Conservation (phyloP, 2,329 filamentous ascomycete genomes). For the Pseudogymnoascus sp. region DNA sequence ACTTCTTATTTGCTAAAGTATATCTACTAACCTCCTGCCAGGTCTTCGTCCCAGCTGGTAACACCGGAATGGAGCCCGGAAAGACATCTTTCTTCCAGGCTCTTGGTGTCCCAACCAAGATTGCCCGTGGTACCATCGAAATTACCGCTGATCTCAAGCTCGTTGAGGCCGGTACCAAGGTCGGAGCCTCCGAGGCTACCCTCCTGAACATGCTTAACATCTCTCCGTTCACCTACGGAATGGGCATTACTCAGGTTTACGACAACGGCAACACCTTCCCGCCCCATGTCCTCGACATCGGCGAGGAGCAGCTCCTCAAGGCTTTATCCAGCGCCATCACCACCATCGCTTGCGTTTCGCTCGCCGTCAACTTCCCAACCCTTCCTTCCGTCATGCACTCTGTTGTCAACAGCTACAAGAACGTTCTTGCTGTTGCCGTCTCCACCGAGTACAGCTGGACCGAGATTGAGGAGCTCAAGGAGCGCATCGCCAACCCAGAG, state of each 20-base stretch:
- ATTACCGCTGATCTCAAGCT: constrained; percentile 97
- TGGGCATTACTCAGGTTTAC: constrained; percentile 94
- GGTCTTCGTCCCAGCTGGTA: constrained; percentile 87
- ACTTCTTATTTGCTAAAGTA: not conserved
- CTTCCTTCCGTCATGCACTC: constrained; percentile 95
- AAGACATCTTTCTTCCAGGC: constrained; percentile 99
- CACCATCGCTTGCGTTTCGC: constrained; percentile 82
- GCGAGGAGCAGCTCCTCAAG: constrained; percentile 87
- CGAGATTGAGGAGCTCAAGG: constrained; percentile 96
- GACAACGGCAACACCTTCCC: constrained; percentile 92
- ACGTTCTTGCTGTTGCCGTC: constrained; percentile 79
- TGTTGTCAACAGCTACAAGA: constrained; percentile 97
- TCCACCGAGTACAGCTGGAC: constrained; percentile 90
- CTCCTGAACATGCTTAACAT: constrained; percentile 99
- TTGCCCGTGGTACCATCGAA: constrained; percentile 99
- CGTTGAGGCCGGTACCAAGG: constrained; percentile 84
- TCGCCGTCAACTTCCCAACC: constrained; percentile 92
- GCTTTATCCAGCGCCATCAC: constrained; percentile 71
- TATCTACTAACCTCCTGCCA: not conserved
- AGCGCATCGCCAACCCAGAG: constrained; percentile 98
- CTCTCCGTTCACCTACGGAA: constrained; percentile 98
- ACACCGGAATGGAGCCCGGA: constrained; percentile 99
- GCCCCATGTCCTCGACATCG: constrained; percentile 78
- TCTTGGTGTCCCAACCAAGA: constrained; percentile 99
- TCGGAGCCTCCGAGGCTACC: constrained; percentile 97